These are phyloP conservation scores for Starmera stellimalicola DNA, from an alignment of 1,139 yeast species.

Conservation along the genomic window DNA sequence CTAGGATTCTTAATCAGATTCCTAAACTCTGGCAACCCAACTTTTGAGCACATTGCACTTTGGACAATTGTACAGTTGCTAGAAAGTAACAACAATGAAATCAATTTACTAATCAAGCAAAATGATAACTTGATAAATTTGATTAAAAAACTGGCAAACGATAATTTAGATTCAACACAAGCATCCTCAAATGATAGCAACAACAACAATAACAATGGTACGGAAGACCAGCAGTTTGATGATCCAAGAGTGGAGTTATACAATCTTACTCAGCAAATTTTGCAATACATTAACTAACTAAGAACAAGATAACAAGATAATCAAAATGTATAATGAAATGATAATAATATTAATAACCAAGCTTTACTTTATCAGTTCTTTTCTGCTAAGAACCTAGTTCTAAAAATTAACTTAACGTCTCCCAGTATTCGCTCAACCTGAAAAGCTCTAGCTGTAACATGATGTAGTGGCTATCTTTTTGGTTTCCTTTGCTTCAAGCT, in stretches of 20 bases:
- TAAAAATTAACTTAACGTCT: no score
- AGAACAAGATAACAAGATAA: no score
- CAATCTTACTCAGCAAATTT: constrained; percentile 72
- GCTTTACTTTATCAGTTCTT: no score
- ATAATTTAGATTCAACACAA: constrained; percentile 24
- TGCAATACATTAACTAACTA: constrained; percentile 29
- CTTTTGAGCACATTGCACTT: constrained; percentile 94
- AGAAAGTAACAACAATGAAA: constrained; percentile 73
- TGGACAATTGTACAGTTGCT: constrained; percentile 94
- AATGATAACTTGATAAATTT: constrained; percentile 49
- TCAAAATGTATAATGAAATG: no score
- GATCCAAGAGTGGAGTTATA: constrained; percentile 66
- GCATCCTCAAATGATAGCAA: constrained; percentile 9
- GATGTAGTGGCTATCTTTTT: no score
- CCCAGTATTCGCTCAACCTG: no score
- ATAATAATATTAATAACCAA: no score
- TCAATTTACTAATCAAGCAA: constrained; percentile 53
- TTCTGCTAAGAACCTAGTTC: no score
- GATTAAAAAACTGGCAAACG: constrained; percentile 40
- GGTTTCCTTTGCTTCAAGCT: no score
- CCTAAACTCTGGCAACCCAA: constrained; percentile 79
- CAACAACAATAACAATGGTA: constrained; percentile 1
- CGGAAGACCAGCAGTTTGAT: constrained; percentile 27
- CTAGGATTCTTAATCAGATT: constrained; percentile 76
- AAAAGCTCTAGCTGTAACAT: no score